These are phyloP conservation scores for Astrocystis sublimbata DNA, from an alignment of 495 filamentous ascomycete species.

Conservation along the genomic window DNA sequence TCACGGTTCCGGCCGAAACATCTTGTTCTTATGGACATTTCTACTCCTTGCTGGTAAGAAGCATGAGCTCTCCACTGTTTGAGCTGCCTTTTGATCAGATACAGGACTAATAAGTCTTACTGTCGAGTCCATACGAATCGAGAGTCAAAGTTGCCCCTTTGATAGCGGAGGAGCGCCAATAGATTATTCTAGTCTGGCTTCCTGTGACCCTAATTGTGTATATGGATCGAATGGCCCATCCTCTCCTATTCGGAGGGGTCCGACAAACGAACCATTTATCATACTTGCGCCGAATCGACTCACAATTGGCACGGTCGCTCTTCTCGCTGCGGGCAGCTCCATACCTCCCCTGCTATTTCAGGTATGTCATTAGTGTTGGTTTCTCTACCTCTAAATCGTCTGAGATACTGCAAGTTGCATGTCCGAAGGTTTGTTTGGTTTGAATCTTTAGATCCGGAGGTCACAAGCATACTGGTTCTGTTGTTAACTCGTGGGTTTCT, in stretches of 20 bases:
- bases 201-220: conserved; percentile 49
- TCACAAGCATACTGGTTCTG: too few relatives aligned
- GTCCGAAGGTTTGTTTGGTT: too few relatives aligned
- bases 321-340: conserved; percentile 61
- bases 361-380: neutral
- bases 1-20: conserved; percentile 59
- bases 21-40: conserved; percentile 61
- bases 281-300: conserved; percentile 53
- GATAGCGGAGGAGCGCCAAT: conserved; percentile 36
- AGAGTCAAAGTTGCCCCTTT: conserved; percentile 38
- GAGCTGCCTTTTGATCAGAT: conserved; percentile 16
- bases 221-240: conserved; percentile 44
- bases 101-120: conserved; percentile 57
- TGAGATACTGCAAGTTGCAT: neutral
- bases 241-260: conserved; percentile 50
- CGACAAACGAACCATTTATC: conserved; percentile 56
- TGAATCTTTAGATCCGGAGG: too few relatives aligned
- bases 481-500: neutral
- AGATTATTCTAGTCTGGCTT: conserved; percentile 33
- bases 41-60: conserved; percentile 56
- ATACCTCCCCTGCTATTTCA: conserved; percentile 59
- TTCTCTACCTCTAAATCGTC: neutral
- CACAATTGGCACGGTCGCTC: conserved; percentile 54
- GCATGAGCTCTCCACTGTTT: neutral
- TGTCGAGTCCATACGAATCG: conserved; percentile 59